Evolutionary conservation across 352 stramenopile genomes (phyloP).

Genomic region (Phytophthora uliginosa): DNA sequence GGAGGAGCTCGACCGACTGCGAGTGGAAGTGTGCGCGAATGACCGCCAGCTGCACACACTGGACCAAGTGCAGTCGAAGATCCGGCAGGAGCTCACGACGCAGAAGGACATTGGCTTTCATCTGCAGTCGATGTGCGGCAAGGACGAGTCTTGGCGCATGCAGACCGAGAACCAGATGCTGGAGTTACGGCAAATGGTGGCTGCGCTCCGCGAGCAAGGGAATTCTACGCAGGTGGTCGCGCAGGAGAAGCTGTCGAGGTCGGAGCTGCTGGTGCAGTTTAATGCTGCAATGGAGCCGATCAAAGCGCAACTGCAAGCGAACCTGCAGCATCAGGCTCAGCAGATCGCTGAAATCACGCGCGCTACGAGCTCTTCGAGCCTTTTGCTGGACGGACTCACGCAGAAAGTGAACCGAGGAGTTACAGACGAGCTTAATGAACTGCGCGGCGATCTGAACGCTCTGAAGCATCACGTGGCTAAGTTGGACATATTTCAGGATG

Average conservation of each 20-base stretch:
- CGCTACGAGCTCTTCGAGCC: conserved; percentile 61
- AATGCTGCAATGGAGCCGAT: conserved; percentile 85
- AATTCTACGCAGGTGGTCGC: conserved; percentile 69
- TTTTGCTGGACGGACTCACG: conserved; percentile 67
- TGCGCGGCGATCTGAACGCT: conserved; percentile 64
- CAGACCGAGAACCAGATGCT: conserved; percentile 86
- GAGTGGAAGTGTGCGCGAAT: conserved; percentile 74
- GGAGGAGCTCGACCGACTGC: conserved; percentile 77
- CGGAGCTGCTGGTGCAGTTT: conserved; percentile 84
- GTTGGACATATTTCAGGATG: conserved; percentile 41
- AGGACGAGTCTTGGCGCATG: conserved; percentile 89
- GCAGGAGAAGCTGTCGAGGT: conserved; percentile 82
- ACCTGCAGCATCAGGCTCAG: conserved; percentile 76
- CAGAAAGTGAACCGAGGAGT: conserved; percentile 76
- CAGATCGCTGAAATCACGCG: conserved; percentile 80
- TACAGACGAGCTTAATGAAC: conserved; percentile 56
- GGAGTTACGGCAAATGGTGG: conserved; percentile 80
- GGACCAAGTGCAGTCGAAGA: conserved; percentile 81
- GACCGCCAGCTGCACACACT: conserved; percentile 83
- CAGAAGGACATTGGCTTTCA: conserved; percentile 88
- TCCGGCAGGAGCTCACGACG: conserved; percentile 82
- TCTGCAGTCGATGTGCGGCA: conserved; percentile 85
- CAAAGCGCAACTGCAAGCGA: conserved; percentile 82
- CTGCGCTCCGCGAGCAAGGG: conserved; percentile 72
- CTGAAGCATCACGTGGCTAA: conserved; percentile 68